phyloP scores from a whole-genome alignment of 345 rosid species.

The Boechera divaricarpa region DNA sequence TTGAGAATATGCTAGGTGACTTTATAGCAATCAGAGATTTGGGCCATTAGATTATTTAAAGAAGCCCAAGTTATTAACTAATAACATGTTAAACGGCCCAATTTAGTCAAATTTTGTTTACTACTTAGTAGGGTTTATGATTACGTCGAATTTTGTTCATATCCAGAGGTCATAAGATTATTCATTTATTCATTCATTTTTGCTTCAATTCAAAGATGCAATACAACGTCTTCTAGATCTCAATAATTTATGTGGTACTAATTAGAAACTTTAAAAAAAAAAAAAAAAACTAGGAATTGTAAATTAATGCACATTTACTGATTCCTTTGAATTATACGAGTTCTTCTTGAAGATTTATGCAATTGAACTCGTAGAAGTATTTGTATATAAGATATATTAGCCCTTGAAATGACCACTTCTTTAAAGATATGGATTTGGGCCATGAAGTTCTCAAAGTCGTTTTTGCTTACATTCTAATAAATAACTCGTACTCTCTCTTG shows the following conservation, averaged over 20 bases:
- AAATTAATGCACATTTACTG: too few relatives aligned
- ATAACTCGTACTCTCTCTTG: not conserved
- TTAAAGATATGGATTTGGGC: slow-evolving; percentile 12
- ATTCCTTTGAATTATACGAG: not conserved
- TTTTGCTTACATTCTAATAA: slow-evolving; percentile 11
- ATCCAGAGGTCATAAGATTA: not conserved
- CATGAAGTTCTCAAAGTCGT: not conserved
- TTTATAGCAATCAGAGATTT: not conserved
- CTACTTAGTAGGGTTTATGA: not conserved
- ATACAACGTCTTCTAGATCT: not conserved
- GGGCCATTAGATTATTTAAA: not conserved
- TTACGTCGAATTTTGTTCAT: not conserved
- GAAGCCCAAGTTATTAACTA: not conserved
- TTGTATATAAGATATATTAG: not conserved
- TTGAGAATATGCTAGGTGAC: not conserved
- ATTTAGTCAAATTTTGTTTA: not conserved
- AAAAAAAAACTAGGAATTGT: not conserved
- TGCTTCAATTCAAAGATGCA: not conserved
- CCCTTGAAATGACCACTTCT: not conserved
- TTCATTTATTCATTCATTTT: too few relatives aligned
- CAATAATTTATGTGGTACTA: not conserved
- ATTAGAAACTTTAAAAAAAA: not conserved
- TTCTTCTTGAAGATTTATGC: not conserved
- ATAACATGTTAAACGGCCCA: slow-evolving; percentile 11
- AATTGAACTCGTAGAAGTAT: not conserved